A percentile compares a stretch with the other conserved stretches of the same genome.
phyloP scores from a whole-genome alignment of 345 rosid genomes.

The Atalantia buxifolia region DNA sequence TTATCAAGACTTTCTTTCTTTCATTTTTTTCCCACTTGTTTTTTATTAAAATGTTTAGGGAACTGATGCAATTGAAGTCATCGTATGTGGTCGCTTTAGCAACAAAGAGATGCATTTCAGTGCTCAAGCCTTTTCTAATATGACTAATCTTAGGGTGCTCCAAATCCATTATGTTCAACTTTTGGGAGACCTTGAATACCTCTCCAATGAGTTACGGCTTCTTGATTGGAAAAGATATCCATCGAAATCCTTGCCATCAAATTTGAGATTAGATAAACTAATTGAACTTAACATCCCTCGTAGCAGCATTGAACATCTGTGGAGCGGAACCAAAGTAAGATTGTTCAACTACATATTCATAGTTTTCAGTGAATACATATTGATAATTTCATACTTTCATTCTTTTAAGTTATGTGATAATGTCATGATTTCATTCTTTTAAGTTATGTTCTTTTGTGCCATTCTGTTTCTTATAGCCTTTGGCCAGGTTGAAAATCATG shows the following conservation, averaged over 20 bases:
- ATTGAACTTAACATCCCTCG: slow-evolving; percentile 21
- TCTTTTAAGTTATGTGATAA: neutral
- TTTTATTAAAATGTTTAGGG: neutral
- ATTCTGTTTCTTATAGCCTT: slow-evolving; percentile 4
- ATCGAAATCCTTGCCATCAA: slow-evolving; percentile 17
- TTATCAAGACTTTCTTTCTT: too few relatives aligned
- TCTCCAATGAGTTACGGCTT: slow-evolving; percentile 27
- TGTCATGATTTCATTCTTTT: too few relatives aligned
- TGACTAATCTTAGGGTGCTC: neutral
- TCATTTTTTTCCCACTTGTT: neutral
- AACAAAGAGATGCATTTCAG: too few relatives aligned
- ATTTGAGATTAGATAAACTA: slow-evolving; percentile 22
- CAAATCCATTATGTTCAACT: neutral
- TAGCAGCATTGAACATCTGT: slow-evolving; percentile 25
- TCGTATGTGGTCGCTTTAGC: neutral
- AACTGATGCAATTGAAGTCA: neutral
- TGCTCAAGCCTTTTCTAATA: neutral
- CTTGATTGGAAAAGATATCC: slow-evolving; percentile 35
- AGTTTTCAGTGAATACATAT: neutral
- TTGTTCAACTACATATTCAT: neutral
- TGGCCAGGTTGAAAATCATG: slow-evolving; percentile 14
- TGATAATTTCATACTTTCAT: neutral
- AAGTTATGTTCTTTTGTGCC: neutral
- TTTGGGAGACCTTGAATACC: slow-evolving; percentile 19
- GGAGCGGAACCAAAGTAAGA: slow-evolving; percentile 29